phyloP scores from a whole-genome alignment of 495 filamentous ascomycete genomes.

The Penicillium herquei region DNA sequence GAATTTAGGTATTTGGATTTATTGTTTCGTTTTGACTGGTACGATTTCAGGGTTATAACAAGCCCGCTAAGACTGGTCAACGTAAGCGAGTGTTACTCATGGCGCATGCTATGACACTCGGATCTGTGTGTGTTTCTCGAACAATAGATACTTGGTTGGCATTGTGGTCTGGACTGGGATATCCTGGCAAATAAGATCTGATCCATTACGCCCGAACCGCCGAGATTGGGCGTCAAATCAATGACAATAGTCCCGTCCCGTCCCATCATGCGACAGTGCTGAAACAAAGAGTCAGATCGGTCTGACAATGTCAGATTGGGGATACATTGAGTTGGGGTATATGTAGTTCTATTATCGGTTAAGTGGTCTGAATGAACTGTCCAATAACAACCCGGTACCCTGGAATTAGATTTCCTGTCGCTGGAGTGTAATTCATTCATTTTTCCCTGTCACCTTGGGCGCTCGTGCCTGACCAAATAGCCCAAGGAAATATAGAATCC shows the following conservation, averaged over 20 bases:
- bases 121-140: background rate
- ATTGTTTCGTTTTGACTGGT: background rate
- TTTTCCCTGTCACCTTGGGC: conserved; percentile 25
- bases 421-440: conserved; percentile 5
- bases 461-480: conserved; percentile 49
- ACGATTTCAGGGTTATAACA: background rate
- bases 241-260: background rate
- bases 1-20: no score
- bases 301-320: background rate
- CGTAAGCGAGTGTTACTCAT: conserved; percentile 1
- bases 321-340: background rate
- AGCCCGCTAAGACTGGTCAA: conserved; percentile 1
- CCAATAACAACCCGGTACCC: no score
- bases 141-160: background rate
- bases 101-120: background rate
- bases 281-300: background rate
- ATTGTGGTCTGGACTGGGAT: background rate
- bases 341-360: no score
- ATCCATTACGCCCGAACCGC: conserved; percentile 6
- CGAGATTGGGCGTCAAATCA: background rate
- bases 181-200: conserved; percentile 1
- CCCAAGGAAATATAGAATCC: conserved; percentile 56
- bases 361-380: no score
- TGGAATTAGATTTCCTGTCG: background rate
- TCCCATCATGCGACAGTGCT: background rate